Evolutionary conservation across 106 monocot genomes (phyloP), one percentile per base, ranked within the genome.

Genomic region (Cymbidium sinense): DNA sequence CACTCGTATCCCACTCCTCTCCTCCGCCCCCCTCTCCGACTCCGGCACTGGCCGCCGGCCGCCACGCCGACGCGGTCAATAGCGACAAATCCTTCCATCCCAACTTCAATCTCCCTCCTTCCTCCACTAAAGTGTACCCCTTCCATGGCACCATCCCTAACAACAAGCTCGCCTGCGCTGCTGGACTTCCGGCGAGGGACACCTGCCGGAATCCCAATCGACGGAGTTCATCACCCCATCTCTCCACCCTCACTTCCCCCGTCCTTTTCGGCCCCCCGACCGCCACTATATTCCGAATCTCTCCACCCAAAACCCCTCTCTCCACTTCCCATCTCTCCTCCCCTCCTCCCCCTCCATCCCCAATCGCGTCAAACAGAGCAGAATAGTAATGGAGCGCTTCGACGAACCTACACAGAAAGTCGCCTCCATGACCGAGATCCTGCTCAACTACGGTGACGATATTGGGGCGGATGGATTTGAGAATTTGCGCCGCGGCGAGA

Each of bases 31-130:
- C 77, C 2, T n/a, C 70, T 15, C 21, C 65, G 0, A 17, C 69
- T 29, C 47, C 78, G 30, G 31, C 47, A 5, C 31, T 47, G 29
- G 28, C 30, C 1, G 64, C 54, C 54, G 75, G 79, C 47, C 50
- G 81, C 95, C 95, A 95, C 10, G 93, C 90, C 21, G 93, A 95
- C 12, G 95, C 95, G 0, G 93, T 93, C 71, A 95, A 87, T 69
- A 93, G 70, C 21, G 95, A 82, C 27, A 93, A 82, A 51, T 93
- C 90, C 87, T 95, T 95, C 95, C 95, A 95, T 0, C 95, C 95
- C 5, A 95, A 79, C 75, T 85, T 93, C 70, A 95, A 70, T 70
- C 88, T 84, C 2, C 95, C 90, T n/a, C 77, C 76, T 29, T 96
- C 95, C 80, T 96, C 95, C 55, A 91, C 77, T 13, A 93, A 50